Evolutionary conservation across 208 protist species (phyloP), one percentile per base, ranked within the genome.

Genomic region (Trypanosoma theileri): DNA sequence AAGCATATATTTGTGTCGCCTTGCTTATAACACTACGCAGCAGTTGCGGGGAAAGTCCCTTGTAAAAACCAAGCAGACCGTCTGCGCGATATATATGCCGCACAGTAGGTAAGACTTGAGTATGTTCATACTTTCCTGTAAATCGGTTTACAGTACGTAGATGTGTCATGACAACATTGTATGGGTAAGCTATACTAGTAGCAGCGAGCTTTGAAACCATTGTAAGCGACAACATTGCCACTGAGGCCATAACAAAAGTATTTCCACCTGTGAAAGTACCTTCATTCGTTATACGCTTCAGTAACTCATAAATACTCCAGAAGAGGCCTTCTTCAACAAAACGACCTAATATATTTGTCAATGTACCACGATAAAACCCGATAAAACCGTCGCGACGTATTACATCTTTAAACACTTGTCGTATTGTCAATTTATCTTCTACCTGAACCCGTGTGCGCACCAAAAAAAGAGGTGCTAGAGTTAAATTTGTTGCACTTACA

Each of bases 121-220:
- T 77, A 61, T 92, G 86, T 63, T 96, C 88, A 73, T 88, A 82
- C 48, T 77, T 75, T 9, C 91, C 86, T 2, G 88, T 96, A 1
- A 67, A 58, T 51, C 85, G 89, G 79, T 94, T 94, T 51, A 94
- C 89, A 10, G 85, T 94, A 54, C 91, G 89, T 19, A 96, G 59
- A 65, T 96, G 91, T 46, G 84, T 94, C 85, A 94, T 94, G 40
- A 96, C 77, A 31, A 95, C 92, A 66, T 96, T 96, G 76, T 96
- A 96, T 11, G 92, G 92, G 71, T 96, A 96, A 17, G 89, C 77
- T 12, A 96, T 63, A n/a, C 59, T 65, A 11, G 79, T 79, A 3
- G 87, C 88, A 1, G 80, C 67, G 14, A 96, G 73, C 66, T 96
- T 96, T 10, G 87, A 75, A 0, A 88, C 52, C 82, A 93, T 90